Base-by-base conservation (phyloP, 345 rosid species). In the Citrus australasica region DNA sequence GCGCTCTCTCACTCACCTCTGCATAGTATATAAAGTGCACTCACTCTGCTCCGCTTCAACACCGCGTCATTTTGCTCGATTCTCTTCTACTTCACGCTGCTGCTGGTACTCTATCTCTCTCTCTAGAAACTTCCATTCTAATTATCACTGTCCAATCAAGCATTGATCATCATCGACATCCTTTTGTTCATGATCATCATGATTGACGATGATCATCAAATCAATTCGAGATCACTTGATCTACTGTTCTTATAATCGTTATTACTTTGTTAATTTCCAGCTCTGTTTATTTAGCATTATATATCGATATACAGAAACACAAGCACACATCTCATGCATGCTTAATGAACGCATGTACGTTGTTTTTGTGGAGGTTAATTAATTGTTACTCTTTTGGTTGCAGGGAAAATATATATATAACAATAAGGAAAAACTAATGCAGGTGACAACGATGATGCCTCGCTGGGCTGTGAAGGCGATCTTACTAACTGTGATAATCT, bases 401-500 rank as follows among this genome's bases (percentile, higher is more conserved):
- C 68, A 63, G 30, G 67, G 69, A 65, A 17, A 46, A 11, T 3
- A 13, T 35, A 5, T 42, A 42, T 13, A 46, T 11, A 30, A 64
- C 35, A 24, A 24, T 37, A 28, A 28, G 67, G 37, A 28, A 13
- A 63, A 16, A 19, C 1, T n/a, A 19, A 62, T 74, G 69, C 42
- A 74, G 38, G 27, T 1, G 28, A 27, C 28, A 58, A 74, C 1
- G 28, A 40, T 42, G 69, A 74, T 67, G 69, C 55, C 58, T 40
- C 25, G 38, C 63, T 74, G 78, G 67, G 78, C 63, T 22, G 61
- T 76, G 78, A 65, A 65, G 62, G 71, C 71, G 13, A 48, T 76
- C n/a, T 33, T 64, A 6, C 46, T 64, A 40, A 76, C 53, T 17
- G 32, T 64, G 46, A 46, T 76, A 48, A 70, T 58, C 9, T 76